Evolutionary conservation across 2,329 filamentous ascomycete genomes (phyloP), one percentile per base, ranked within the genome.

Genomic region (Colletotrichum liriopes): DNA sequence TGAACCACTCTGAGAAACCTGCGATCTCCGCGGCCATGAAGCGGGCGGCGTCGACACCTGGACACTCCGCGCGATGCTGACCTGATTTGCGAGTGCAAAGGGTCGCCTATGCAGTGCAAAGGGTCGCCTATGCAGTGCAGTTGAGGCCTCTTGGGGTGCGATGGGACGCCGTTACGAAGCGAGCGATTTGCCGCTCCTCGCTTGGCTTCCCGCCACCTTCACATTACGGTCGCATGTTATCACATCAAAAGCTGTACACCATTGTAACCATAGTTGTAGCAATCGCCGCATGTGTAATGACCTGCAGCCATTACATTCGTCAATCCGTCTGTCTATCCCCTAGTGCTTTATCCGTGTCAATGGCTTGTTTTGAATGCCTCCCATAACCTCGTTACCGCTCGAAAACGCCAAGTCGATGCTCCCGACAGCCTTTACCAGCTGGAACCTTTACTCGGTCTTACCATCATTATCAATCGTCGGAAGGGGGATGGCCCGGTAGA

Each of bases 401-500:
- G 71, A 56, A 71, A 73, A 73, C 71, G 71, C 71, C 71, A 72
- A 59, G 71, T 52, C 58, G 62, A 71, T 71, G 60, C 49, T 56
- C 41, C 54, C 61, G 20, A 58, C 32, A 73, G 45, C 37, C 51
- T 29, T 58, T n/a, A 43, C n/a, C 63, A 52, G 23, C 49, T 65
- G 12, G 62, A 68, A 58, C 6, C 60, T 70, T 77, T 82, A 75
- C 80, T 79, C 37, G 74, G 74, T 14, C 74, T 75, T 5, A 16
- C 60, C 60, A 8, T 63, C 60, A 82, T 68, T 90, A 39, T 90
- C 89, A 8, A 89, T 84, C 9, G 84, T 84, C 11, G 92, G 92
- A 72, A 95, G 84, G 37, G 92, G 88, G 71, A 95, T 92, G 9
- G 93, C 93, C 76, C 89, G 89, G 84, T 96, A 96, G 35, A 96